A percentile compares a stretch with the other conserved stretches of the same genome.
Conservation (phyloP, 2,329 filamentous ascomycete species). For the Aspergillus sp. region DNA sequence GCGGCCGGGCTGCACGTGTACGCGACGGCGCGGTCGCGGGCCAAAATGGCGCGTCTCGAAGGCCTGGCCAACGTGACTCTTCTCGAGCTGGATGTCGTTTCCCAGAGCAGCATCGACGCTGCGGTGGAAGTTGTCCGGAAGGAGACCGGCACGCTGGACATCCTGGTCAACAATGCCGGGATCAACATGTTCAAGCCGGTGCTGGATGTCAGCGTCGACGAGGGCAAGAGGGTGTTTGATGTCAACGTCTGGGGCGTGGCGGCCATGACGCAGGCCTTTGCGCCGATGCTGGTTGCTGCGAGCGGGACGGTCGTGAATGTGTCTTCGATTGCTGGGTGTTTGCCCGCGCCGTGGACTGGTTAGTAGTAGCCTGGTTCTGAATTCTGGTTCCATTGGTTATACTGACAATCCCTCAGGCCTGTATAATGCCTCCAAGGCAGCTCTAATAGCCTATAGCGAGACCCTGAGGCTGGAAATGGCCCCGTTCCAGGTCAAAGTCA, state of each 20-base stretch:
- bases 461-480: slow-evolving; percentile 15
- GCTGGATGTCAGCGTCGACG: slow-evolving; percentile 26
- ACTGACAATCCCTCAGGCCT: slow-evolving; percentile 5
- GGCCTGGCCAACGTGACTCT: slow-evolving; percentile 16
- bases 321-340: slow-evolving; percentile 12
- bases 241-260: slow-evolving; percentile 35
- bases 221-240: slow-evolving; percentile 31
- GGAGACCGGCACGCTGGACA: slow-evolving; percentile 27
- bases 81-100: slow-evolving; percentile 24
- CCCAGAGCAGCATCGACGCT: slow-evolving; percentile 19
- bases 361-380: slow-evolving; percentile 8
- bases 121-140: slow-evolving; percentile 14
- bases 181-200: slow-evolving; percentile 24
- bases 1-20: slow-evolving; percentile 28
- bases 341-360: slow-evolving; percentile 22
- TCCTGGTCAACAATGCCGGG: slow-evolving; percentile 39
- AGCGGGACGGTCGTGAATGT: slow-evolving; percentile 19
- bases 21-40: slow-evolving; percentile 25
- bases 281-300: slow-evolving; percentile 16
- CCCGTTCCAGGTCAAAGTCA: slow-evolving; percentile 15
- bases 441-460: slow-evolving; percentile 12
- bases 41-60: slow-evolving; percentile 22
- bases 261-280: slow-evolving; percentile 30
- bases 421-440: slow-evolving; percentile 17
- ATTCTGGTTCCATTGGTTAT: neutral